Evolutionary conservation across 441 rosid genomes (phyloP).

Genomic region (Iberis amara): DNA sequence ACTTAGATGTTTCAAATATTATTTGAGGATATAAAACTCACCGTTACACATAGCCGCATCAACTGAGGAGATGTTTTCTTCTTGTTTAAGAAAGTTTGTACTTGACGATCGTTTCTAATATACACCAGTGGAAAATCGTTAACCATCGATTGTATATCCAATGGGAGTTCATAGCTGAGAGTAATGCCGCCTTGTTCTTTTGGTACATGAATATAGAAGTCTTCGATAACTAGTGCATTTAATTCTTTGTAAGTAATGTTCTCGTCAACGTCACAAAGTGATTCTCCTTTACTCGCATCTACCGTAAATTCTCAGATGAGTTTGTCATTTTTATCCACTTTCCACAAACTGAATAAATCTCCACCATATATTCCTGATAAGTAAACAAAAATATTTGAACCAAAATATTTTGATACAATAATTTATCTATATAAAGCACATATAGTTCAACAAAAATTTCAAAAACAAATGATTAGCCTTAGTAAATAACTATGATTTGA

Average conservation of each 20-base stretch:
- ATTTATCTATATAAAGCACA: too few species aligned
- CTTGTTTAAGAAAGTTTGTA: not conserved
- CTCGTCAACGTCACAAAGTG: constrained; percentile 2
- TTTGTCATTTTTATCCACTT: not conserved
- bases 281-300: not conserved
- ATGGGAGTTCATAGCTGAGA: not conserved
- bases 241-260: not conserved
- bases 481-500: too few species aligned
- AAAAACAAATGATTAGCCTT: too few species aligned
- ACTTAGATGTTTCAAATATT: too few species aligned
- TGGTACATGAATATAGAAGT: not conserved
- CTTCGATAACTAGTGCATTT: not conserved
- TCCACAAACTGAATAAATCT: constrained; percentile 4
- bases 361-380: not conserved
- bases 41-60: not conserved
- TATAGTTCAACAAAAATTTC: too few species aligned
- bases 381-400: too few species aligned
- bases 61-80: not conserved
- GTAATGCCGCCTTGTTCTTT: not conserved
- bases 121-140: not conserved
- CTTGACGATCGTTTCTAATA: not conserved
- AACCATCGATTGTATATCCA: not conserved
- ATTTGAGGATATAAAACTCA: not conserved
- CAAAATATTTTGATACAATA: too few species aligned
- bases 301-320: not conserved